Evolutionary conservation across 2,329 filamentous ascomycete genomes (phyloP), one percentile per base, ranked within the genome.

Genomic region (Fusarium sp.): DNA sequence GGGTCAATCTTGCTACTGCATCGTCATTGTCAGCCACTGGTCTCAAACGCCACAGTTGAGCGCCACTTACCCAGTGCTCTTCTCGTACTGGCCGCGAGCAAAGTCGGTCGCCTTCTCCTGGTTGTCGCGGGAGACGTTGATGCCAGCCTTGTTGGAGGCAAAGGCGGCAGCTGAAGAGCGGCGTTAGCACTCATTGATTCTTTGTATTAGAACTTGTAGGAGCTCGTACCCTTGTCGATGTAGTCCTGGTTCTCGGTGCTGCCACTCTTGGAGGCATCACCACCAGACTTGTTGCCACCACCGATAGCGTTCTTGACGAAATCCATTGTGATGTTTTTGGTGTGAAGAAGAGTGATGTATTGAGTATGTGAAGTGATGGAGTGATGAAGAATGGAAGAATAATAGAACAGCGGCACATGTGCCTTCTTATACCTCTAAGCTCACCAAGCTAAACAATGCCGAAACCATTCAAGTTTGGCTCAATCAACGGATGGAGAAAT

Each of bases 31-130:
- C 18, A 68, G 64, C 43, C 49, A 56, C 43, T 34, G 24, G 3
- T 31, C 6, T 28, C n/a, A n/a, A 14, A 28, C 36, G 28, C 26
- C n/a, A 20, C 20, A 22, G 9, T 3, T 10, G 5, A n/a, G 20
- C 20, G 8, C 42, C 33, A 65, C 78, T 64, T 72, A 81, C 80
- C 80, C 80, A 50, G 80, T 74, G 4, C 60, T 38, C 74, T 80
- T 81, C 68, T 82, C 80, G 18, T 77, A 82, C 22, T 72, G 58
- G 34, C 18, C 38, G 44, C 80, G 80, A 8, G 70, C 76, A n/a
- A 68, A 73, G 50, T 82, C 80, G 51, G 78, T 80, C 28, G 80
- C 77, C 78, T 82, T 81, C 74, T 82, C 80, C 36, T 79, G 74
- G 18, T 77, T 79, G 15, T 74, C 61, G 45, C 67, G 72, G 63